These are phyloP conservation scores for Mycotypha africana DNA, from an alignment of 371 early-diverging fungal genomes.

Conservation along the genomic window DNA sequence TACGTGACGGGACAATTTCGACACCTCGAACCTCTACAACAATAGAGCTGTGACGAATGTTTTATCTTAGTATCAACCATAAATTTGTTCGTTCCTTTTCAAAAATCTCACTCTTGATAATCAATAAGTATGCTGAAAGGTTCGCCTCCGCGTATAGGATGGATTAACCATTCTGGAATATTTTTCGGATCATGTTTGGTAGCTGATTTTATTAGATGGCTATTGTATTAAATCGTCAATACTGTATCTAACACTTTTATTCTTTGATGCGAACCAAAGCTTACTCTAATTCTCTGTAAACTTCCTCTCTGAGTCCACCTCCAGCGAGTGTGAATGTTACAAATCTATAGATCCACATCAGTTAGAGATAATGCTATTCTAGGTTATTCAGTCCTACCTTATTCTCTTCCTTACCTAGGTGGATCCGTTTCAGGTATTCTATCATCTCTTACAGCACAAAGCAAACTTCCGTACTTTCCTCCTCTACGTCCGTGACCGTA, in stretches of 20 bases:
- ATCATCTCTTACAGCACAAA: conserved; percentile 68
- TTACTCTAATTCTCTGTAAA: conserved; percentile 44
- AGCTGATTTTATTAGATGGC: conserved; percentile 5
- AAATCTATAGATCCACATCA: conserved; percentile 37
- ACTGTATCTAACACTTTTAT: too few species aligned
- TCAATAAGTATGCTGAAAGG: conserved; percentile 62
- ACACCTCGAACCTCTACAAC: conserved; percentile 68
- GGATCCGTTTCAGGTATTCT: conserved; percentile 14
- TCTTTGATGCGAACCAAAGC: too few species aligned
- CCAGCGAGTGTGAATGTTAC: conserved; percentile 67
- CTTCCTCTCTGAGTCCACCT: conserved; percentile 57
- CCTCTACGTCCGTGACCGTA: conserved; percentile 64
- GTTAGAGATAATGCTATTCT: too few species aligned
- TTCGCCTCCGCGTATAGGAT: conserved; percentile 53
- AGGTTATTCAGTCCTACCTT: not conserved
- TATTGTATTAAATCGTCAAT: too few species aligned
- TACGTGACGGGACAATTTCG: conserved; percentile 42
- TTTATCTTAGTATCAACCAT: too few species aligned
- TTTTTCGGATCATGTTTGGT: conserved; percentile 34
- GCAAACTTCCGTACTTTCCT: conserved; percentile 54
- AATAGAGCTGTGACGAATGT: too few species aligned
- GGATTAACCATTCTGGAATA: conserved; percentile 55
- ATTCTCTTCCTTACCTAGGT: conserved; percentile 13
- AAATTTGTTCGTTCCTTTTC: too few species aligned
- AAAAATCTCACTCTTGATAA: conserved; percentile 39